Base-by-base conservation (phyloP, 257 asterid genomes). In the Handroanthus guayacan region DNA sequence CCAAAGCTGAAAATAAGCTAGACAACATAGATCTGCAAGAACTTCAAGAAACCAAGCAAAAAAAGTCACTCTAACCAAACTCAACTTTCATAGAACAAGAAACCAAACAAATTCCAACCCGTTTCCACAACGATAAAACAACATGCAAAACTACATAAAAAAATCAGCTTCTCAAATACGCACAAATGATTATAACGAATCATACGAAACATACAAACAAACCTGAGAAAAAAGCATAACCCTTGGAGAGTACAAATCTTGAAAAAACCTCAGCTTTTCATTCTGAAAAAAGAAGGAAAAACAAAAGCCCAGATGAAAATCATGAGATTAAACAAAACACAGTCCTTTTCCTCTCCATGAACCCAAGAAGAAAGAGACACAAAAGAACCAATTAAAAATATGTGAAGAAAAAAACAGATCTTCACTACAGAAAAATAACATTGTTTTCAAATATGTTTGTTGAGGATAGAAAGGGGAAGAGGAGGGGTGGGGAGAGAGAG, bases 361-460 rank as follows among this genome's bases (percentile, higher is more conserved):
- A 56, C 67, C 78, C 76, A 45, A 82, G 45, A 61, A 3, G 87
- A 78, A 78, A 80, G 77, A n/a, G 89, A 82, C 89, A 52, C 55
- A 78, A 74, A 20, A 44, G 78, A 78, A 74, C 38, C 60, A 61
- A 75, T 79, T 54, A n/a, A 58, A 81, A 51, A 58, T 67, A 31
- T 12, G 34, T 36, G 8, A 25, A 78, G 6, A 31, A 38, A 51
- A 51, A 14, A 51, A 14, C 70, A 72, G 71, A 76, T 79, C 79
- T 77, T 83, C 69, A 61, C 70, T 65, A 55, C 50, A 75, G 66
- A 34, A 57, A 69, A 65, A 39, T 5, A 44, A 34, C 61, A 39
- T 36, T 50, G 71, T 75, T 41, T 75, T 44, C 70, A 64, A 60
- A 8, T 52, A 71, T 69, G 65, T 45, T 62, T 45, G 78, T 72